Conservation (phyloP, 1,284 basidiomycete species). For the Cutaneotrichosporon sp. region DNA sequence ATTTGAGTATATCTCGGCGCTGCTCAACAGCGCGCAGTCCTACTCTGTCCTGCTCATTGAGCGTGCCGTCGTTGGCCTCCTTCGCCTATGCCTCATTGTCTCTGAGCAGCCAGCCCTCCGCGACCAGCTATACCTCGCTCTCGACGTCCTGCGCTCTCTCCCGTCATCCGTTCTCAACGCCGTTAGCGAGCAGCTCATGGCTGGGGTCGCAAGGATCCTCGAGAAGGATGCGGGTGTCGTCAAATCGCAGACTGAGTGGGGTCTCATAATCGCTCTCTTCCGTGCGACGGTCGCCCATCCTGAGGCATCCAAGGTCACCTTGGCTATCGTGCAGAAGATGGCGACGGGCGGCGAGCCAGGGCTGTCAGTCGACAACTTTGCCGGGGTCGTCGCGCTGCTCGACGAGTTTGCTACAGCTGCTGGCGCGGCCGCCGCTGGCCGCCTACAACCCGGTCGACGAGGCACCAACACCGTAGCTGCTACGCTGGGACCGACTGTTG, state of each 20-base stretch:
- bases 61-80: slow-evolving; percentile 85
- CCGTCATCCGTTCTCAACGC: slow-evolving; percentile 71
- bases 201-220: slow-evolving; percentile 73
- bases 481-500: slow-evolving; percentile 60
- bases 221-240: slow-evolving; percentile 68
- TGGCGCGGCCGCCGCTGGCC: slow-evolving; percentile 58
- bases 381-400: slow-evolving; percentile 71
- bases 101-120: slow-evolving; percentile 69
- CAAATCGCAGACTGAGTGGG: slow-evolving; percentile 91
- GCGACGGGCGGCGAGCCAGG: slow-evolving; percentile 52
- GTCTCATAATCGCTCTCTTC: slow-evolving; percentile 82
- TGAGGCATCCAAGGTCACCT: slow-evolving; percentile 79
- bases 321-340: slow-evolving; percentile 66
- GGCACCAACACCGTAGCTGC: slow-evolving; percentile 22
- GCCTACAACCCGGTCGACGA: slow-evolving; percentile 47
- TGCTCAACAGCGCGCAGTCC: slow-evolving; percentile 69
- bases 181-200: slow-evolving; percentile 83
- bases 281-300: slow-evolving; percentile 77
- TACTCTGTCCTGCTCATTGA: slow-evolving; percentile 90
- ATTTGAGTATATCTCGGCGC: slow-evolving; percentile 80
- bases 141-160: slow-evolving; percentile 80
- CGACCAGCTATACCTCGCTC: slow-evolving; percentile 88
- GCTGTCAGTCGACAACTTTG: slow-evolving; percentile 73
- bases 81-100: slow-evolving; percentile 72
- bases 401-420: slow-evolving; percentile 81